Percentiles rank a stretch among this genome's conserved stretches.
Evolutionary conservation across 2,329 filamentous ascomycete species (phyloP).

Genomic region (Aspergillus eucalypticola): DNA sequence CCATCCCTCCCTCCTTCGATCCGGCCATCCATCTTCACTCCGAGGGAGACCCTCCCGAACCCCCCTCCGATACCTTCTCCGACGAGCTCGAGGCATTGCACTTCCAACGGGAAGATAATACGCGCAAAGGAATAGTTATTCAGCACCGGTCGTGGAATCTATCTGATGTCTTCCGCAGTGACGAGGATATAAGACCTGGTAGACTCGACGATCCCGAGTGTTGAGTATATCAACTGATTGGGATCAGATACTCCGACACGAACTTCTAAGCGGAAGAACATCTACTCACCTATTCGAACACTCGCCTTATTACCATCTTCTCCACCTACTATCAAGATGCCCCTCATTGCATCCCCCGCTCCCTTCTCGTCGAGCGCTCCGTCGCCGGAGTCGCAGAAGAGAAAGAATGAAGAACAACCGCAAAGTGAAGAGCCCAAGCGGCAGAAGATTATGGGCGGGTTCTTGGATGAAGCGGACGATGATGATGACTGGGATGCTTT

Average conservation of each 20-base stretch:
- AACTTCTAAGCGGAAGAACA: constrained; percentile 13
- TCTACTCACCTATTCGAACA: constrained; percentile 13
- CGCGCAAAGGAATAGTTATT: constrained; percentile 43
- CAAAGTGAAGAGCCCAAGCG: constrained; percentile 40
- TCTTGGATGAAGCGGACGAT: constrained; percentile 46
- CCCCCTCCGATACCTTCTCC: constrained; percentile 37
- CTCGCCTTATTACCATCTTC: constrained; percentile 33
- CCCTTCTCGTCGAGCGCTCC: constrained; percentile 40
- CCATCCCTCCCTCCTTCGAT: constrained; percentile 52
- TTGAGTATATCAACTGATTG: background rate
- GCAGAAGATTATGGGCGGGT: constrained; percentile 43
- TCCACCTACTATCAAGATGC: constrained; percentile 38
- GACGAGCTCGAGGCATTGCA: constrained; percentile 46
- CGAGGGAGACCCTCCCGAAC: constrained; percentile 35
- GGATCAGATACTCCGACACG: constrained; percentile 42
- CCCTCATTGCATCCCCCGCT: constrained; percentile 45
- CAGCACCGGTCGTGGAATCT: constrained; percentile 46
- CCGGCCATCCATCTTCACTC: constrained; percentile 53
- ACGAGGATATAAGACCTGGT: constrained; percentile 44
- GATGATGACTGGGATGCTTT: constrained; percentile 36
- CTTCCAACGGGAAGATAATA: constrained; percentile 34
- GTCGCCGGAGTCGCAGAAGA: constrained; percentile 41
- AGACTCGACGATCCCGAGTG: constrained; percentile 2
- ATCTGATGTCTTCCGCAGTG: constrained; percentile 45
- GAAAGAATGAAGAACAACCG: constrained; percentile 37